Evolutionary conservation across 2,329 filamentous ascomycete species (phyloP), one percentile per base, ranked within the genome.

Genomic region (Endocalyx cinctus): DNA sequence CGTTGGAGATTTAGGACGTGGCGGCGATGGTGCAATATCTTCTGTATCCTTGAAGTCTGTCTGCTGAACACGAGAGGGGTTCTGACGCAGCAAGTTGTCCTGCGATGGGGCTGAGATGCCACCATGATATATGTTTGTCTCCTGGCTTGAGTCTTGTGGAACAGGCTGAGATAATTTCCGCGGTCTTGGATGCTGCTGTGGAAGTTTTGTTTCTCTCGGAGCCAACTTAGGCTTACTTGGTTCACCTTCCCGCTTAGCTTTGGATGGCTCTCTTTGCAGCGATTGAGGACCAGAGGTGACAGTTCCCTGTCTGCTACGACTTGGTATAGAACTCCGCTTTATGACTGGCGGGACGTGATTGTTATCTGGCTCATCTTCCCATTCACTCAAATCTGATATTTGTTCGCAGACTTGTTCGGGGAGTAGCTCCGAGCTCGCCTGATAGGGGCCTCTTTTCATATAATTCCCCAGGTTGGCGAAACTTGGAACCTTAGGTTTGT

Each of bases 321-420:
- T 23, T 8, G n/a, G n/a, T 8, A 8, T 23, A n/a, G 20, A 23
- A 23, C n/a, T 22, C 14, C 34, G 38, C 25, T 40, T 39, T 17
- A 33, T 34, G 17, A 30, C 36, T 34, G 29, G 45, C 17, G 18
- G 35, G 12, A 36, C 18, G n/a, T n/a, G n/a, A 19, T 43, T 29
- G 28, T 51, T 46, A 14, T 53, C 53, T 14, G 38, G 35, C 20
- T 72, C 66, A 2, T 75, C 68, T 28, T 76, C 72, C n/a, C 71
- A 51, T 26, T 76, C 70, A 33, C 70, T 73, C 13, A 74, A 58
- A 23, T 74, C 71, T 0, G 71, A 74, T 5, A 66, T 58, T 15
- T 42, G 22, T 4, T 22, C 20, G 14, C 30, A 14, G 17, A 34
- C 22, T 12, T 41, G 20, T 25, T 34, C 35, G 17, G 34, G 17